These are phyloP conservation scores for Penicillium longicatenatum DNA, from an alignment of 495 filamentous ascomycete species.

Conservation along the genomic window DNA sequence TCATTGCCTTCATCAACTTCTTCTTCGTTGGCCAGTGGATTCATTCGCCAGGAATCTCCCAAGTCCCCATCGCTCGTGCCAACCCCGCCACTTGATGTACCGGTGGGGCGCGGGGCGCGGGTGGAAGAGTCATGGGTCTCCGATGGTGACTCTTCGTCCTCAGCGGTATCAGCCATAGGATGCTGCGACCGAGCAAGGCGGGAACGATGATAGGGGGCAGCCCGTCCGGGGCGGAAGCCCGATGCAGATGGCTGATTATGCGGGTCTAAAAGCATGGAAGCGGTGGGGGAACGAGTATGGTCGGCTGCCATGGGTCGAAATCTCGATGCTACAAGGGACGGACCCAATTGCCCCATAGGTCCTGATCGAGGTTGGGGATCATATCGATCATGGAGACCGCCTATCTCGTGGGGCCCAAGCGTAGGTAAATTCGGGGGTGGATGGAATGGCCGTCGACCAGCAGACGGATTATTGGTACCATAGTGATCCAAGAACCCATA, in stretches of 20 bases:
- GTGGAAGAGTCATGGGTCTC: slow-evolving; percentile 22
- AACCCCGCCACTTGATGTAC: slow-evolving; percentile 43
- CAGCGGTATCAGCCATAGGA: slow-evolving; percentile 38
- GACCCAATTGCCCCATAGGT: slow-evolving; percentile 28
- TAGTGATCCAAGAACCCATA: slow-evolving; percentile 94
- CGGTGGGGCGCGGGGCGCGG: slow-evolving; percentile 25
- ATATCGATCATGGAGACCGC: slow-evolving; percentile 47
- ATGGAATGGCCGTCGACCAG: slow-evolving; percentile 58
- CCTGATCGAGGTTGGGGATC: slow-evolving; percentile 41
- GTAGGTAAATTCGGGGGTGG: slow-evolving; percentile 79
- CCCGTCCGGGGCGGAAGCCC: slow-evolving; percentile 48
- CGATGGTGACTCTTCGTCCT: slow-evolving; percentile 45
- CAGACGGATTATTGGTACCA: slow-evolving; percentile 63
- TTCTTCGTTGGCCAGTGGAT: slow-evolving; percentile 47
- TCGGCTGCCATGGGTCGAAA: slow-evolving; percentile 30
- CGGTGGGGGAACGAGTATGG: slow-evolving; percentile 41
- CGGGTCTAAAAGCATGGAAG: slow-evolving; percentile 79
- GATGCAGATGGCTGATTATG: slow-evolving; percentile 77
- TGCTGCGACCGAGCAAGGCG: slow-evolving; percentile 39
- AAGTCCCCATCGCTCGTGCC: slow-evolving; percentile 58
- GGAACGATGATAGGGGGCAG: slow-evolving; percentile 55
- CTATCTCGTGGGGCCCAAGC: slow-evolving; percentile 59
- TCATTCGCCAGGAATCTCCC: slow-evolving; percentile 66
- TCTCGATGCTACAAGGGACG: slow-evolving; percentile 31
- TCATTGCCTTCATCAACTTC: slow-evolving; percentile 50